Percentiles rank a stretch among this genome's conserved stretches.
Conservation (phyloP, 2,329 filamentous ascomycete genomes). For the Ophiocordyceps camponoti-leonardi region DNA sequence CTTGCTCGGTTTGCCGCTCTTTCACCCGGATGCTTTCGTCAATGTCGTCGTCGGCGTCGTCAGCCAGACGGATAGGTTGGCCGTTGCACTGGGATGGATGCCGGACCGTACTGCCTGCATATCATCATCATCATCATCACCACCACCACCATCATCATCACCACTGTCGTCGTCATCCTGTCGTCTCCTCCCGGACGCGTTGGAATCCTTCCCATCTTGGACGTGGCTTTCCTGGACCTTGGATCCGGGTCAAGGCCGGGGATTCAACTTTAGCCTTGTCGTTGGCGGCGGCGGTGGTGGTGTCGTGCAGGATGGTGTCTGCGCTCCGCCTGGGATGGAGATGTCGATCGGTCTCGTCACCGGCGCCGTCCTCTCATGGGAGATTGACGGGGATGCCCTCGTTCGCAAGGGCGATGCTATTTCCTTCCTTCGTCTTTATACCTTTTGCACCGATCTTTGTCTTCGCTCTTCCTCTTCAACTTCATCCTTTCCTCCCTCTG, state of each 20-base stretch:
- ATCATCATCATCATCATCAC: constrained; percentile 9
- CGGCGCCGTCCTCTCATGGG: constrained; percentile 16
- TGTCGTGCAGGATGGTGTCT: constrained; percentile 10
- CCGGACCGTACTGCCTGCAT: constrained; percentile 8
- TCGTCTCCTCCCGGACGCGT: constrained; percentile 5
- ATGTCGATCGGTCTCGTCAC: constrained; percentile 18
- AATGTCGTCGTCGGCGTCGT: constrained; percentile 7
- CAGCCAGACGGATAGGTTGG: constrained; percentile 16
- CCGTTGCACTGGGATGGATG: constrained; percentile 17
- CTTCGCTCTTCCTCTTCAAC: constrained; percentile 3
- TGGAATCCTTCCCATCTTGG: constrained; percentile 15
- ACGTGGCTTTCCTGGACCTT: constrained; percentile 20
- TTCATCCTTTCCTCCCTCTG: too few species aligned
- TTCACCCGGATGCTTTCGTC: constrained; percentile 14
- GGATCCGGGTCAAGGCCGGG: constrained; percentile 1
- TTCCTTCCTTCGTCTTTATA: constrained; percentile 15
- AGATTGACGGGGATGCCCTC: constrained; percentile 16
- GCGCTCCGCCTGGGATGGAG: constrained; percentile 14
- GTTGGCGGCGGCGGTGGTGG: constrained; percentile 10
- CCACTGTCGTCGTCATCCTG: neutral
- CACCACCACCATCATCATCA: constrained; percentile 8
- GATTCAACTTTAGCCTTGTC: constrained; percentile 15
- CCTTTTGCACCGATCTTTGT: constrained; percentile 15
- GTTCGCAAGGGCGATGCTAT: constrained; percentile 9
- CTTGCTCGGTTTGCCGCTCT: constrained; percentile 17